phyloP scores from a whole-genome alignment of 345 rosid genomes.

The Excoecaria cochinchinensis region DNA sequence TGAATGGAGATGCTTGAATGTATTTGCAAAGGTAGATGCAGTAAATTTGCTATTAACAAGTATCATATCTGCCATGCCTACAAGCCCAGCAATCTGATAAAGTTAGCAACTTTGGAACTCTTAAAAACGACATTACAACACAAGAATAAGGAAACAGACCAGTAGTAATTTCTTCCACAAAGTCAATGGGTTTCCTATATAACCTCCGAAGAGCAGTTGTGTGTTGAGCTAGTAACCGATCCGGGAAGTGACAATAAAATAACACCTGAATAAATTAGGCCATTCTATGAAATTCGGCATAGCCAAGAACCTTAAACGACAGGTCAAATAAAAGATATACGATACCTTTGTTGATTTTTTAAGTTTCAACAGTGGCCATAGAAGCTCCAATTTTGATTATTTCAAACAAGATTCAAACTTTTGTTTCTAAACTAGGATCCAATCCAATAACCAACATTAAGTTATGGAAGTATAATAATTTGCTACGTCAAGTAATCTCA shows the following conservation, averaged over 20 bases:
- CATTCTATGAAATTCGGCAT: constrained; percentile 2
- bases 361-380: constrained; percentile 52
- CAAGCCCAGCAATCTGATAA: constrained; percentile 9
- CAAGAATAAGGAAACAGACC: constrained; percentile 36
- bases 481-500: neutral
- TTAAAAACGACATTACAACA: constrained; percentile 13
- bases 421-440: neutral
- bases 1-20: constrained; percentile 73
- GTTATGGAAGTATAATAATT: neutral
- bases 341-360: constrained; percentile 69
- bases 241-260: constrained; percentile 96
- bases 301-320: neutral
- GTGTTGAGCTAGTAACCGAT: constrained; percentile 79
- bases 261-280: constrained; percentile 48
- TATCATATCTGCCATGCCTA: constrained; percentile 89
- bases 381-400: neutral
- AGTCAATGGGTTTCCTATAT: constrained; percentile 83
- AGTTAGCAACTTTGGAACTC: neutral
- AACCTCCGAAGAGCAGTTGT: constrained; percentile 70
- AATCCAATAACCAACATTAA: neutral
- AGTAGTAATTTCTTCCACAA: constrained; percentile 76
- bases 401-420: neutral
- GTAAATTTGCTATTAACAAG: constrained; percentile 89
- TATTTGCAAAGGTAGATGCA: constrained; percentile 77
- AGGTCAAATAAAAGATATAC: constrained; percentile 3